Evolutionary conservation across 306 rosid genomes (phyloP), one percentile per base, ranked within the genome.

Genomic region (Clitoria ternatea): DNA sequence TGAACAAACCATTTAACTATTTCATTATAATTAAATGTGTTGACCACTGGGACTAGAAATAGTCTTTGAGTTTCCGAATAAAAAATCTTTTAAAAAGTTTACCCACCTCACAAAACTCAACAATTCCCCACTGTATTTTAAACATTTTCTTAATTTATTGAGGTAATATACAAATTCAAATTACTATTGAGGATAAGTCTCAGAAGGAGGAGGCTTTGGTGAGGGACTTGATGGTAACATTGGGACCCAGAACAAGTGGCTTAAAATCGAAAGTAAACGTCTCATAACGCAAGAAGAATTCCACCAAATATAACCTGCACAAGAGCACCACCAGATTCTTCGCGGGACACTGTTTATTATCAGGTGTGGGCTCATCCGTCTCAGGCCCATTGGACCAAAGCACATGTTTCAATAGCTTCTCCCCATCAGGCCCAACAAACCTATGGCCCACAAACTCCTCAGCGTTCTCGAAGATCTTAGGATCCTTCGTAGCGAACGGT

Each of bases 401-500:
- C 22, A 90, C 89, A 30, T 90, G 70, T 73, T 48, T 81, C 84
- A 85, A 4, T 35, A 90, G 0, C 52, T 62, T 83, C 52, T 76
- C 89, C 0, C 84, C 81, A 13, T 82, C 84, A 1, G 43, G 49
- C 0, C 77, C 82, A 0, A 79, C 40, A 0, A 82, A 82, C 79
- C 90, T 89, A 0, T 83, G 30, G 1, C 62, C 75, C 20, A 87
- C 71, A 37, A 89, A 89, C 7, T 85, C 76, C 20, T 89, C 93
- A 0, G 88, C 37, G 0, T 77, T 81, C 26, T 84, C 72, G 5
- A 91, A 87, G 1, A 91, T 50, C 78, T 50, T 85, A 0, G 88
- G 83, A 60, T 91, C 97, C 6, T 77, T 91, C 0, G 96, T 87
- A 0, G 87, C 96, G n/a, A 88, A 74, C 11, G 89, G 90, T 17